Base-by-base conservation (phyloP, 179 eudicot species). In the Vitellaria paradoxa region DNA sequence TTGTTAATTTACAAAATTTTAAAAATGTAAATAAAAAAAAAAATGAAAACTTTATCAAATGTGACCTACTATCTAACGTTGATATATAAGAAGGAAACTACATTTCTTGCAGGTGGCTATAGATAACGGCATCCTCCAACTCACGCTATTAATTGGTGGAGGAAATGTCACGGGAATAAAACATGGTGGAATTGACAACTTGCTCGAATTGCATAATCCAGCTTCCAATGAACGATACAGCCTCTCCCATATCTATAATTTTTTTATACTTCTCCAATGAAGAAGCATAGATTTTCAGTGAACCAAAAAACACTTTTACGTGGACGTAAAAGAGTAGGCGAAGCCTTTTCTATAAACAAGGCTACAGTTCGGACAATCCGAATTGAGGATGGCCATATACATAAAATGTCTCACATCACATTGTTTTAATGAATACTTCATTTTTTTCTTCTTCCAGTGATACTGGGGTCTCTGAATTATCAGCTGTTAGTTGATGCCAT, bases 111-210 rank as follows among this genome's bases (percentile, higher is more conserved):
- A 84, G 98, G 92, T 88, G 78, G 88, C 80, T 55, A 81, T 93
- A 79, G 91, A 93, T 65, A 93, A 91, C 81, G 96, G 96, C 66
- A 85, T 91, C 9, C 59, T 93, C 20, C 88, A 87, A 85, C 87
- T 91, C 24, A 88, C 86, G 10, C 68, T 91, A 10, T 80, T 91
- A 21, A 83, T 81, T n/a, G 98, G 92, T 88, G 88, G 83, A n/a
- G 97, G 97, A 9, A 80, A 66, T 80, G 77, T 93, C 42, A 86
- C 77, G 4, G 89, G 85, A 15, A 77, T 93, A 1, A 68, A 67
- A 6, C 91, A 76, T 59, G 85, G 82, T 61, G 86, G 89, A 42
- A 76, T 89, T 17, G 86, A 84, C 50, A 93, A 93, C 73, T 52
- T 93, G 78, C 85, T 93, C 9, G 92, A 89, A 71, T 50, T 46